A percentile compares a stretch with the other conserved stretches of the same genome.
Evolutionary conservation across 75 land plant genomes (phyloP).

Genomic region (Larix kaempferi): DNA sequence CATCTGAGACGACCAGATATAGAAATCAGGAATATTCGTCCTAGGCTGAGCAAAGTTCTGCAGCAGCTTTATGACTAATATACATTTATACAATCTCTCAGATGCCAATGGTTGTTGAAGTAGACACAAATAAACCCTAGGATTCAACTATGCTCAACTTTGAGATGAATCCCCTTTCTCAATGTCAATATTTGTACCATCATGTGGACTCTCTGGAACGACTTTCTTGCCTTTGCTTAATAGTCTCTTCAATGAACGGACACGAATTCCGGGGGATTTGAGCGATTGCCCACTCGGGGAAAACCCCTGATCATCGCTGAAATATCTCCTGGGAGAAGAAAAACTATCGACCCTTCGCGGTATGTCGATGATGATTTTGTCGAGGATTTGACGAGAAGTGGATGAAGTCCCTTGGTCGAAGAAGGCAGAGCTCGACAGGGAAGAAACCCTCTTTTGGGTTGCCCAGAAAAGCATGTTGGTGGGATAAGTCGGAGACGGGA

Average conservation of each 20-base stretch:
- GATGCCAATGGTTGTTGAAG: too few relatives aligned
- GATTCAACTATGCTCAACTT: too few relatives aligned
- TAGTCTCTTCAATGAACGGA: not conserved
- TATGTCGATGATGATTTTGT: not conserved
- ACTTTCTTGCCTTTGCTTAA: not conserved
- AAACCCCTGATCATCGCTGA: not conserved
- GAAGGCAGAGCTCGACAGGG: not conserved
- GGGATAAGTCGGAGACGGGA: not conserved
- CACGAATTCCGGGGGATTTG: not conserved
- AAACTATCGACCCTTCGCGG: not conserved
- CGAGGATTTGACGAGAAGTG: not conserved
- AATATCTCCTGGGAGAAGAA: not conserved
- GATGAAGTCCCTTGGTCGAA: not conserved
- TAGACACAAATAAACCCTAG: not conserved
- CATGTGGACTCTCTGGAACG: not conserved
- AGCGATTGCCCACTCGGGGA: not conserved
- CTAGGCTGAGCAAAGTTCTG: too few relatives aligned
- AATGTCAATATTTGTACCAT: not conserved
- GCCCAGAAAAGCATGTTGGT: slow-evolving; percentile 2
- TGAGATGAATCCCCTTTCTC: not conserved
- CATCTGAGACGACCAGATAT: too few relatives aligned
- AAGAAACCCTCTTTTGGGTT: not conserved
- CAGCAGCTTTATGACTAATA: too few relatives aligned
- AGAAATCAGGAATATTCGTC: too few relatives aligned
- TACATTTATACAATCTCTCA: too few relatives aligned